Evolutionary conservation across 2,329 filamentous ascomycete species (phyloP).

Genomic region (Purpureocillium lavendulum): DNA sequence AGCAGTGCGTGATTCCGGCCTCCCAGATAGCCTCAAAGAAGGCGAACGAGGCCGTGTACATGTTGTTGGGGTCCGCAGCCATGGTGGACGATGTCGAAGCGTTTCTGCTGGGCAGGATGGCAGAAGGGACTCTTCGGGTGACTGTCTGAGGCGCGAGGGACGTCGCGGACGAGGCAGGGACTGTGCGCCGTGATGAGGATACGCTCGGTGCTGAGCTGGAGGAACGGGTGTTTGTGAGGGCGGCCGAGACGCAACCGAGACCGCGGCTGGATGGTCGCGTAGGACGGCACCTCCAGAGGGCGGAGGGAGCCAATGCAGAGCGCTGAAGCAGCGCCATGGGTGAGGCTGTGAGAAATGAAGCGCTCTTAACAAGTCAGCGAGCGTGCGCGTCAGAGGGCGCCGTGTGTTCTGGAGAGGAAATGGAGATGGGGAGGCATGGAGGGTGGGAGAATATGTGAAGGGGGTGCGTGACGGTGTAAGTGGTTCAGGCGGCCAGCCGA

Average conservation of each 20-base stretch:
- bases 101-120: constrained; percentile 2
- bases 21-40: constrained; percentile 80
- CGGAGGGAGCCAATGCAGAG: constrained; percentile 13
- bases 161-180: background rate
- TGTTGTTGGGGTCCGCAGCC: constrained; percentile 19
- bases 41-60: constrained; percentile 70
- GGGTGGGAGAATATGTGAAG: no score
- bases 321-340: constrained; percentile 17
- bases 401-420: background rate
- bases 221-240: constrained; percentile 2
- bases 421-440: background rate
- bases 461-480: background rate
- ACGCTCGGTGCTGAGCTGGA: background rate
- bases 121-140: constrained; percentile 3
- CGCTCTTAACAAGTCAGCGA: background rate
- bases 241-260: constrained; percentile 4
- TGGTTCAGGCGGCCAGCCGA: no score
- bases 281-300: constrained; percentile 12
- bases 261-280: constrained; percentile 4
- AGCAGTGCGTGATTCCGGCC: constrained; percentile 50
- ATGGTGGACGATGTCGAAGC: constrained; percentile 8
- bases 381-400: no score
- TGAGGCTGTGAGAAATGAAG: background rate
- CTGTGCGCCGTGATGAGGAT: background rate
- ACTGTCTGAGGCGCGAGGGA: background rate